Percentiles rank a stretch among this genome's conserved stretches.
phyloP scores from a whole-genome alignment of 257 asterid genomes.

The Voacanga thouarsii region DNA sequence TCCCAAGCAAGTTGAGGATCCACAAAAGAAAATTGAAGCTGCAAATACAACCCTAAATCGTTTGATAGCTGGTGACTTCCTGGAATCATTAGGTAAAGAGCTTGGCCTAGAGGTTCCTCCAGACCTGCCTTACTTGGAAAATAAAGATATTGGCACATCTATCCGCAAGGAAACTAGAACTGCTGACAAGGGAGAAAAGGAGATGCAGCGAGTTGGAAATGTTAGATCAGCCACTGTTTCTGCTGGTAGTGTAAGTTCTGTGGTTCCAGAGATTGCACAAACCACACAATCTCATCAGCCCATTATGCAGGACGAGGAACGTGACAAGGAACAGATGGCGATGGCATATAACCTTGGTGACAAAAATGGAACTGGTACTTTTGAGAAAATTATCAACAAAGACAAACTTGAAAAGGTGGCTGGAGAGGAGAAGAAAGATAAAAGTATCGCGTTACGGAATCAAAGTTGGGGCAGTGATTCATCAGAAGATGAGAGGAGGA shows the following conservation, averaged over 20 bases:
- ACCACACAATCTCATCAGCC: conserved; percentile 11
- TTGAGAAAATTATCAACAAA: conserved; percentile 3
- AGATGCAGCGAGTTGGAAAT: conserved; percentile 20
- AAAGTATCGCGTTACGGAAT: conserved; percentile 22
- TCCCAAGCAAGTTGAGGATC: conserved; percentile 44
- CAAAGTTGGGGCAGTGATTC: conserved; percentile 35
- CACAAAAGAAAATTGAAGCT: conserved; percentile 61
- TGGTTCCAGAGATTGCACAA: conserved; percentile 21
- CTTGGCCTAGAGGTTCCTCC: conserved; percentile 81
- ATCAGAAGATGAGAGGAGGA: conserved; percentile 55
- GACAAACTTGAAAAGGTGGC: conserved; percentile 10
- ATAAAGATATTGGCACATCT: conserved; percentile 25
- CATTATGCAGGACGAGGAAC: conserved; percentile 18
- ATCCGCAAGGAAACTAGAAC: conserved; percentile 25
- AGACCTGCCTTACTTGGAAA: conserved; percentile 47
- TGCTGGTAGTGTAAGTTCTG: conserved; percentile 18
- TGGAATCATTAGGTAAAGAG: conserved; percentile 91
- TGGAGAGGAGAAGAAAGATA: conserved; percentile 25
- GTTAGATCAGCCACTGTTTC: conserved; percentile 17
- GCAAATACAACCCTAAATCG: conserved; percentile 78
- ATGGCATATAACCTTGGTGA: neutral
- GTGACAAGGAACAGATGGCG: neutral
- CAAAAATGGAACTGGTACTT: conserved; percentile 18
- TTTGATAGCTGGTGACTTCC: conserved; percentile 92
- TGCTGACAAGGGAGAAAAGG: conserved; percentile 25